phyloP scores from a whole-genome alignment of 164 flowering plant genomes.

The Magnolia kwangsiensis region DNA sequence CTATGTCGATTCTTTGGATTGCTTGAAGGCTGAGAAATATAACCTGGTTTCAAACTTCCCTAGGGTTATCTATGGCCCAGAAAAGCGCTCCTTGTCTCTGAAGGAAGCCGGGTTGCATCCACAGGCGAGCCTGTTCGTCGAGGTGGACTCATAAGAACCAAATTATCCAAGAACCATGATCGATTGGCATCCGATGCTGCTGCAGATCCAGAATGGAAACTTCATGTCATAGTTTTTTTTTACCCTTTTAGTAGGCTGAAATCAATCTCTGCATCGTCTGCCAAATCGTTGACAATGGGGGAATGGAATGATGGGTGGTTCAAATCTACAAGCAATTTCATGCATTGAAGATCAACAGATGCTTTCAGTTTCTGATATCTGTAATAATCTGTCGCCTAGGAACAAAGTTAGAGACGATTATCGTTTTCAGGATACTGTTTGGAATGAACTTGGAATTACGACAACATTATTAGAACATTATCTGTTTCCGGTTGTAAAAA shows the following conservation, averaged over 20 bases:
- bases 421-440: background rate
- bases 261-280: slow-evolving; percentile 5
- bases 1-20: slow-evolving; percentile 88
- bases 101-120: slow-evolving; percentile 94
- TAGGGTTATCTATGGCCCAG: slow-evolving; percentile 65
- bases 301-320: background rate
- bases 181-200: background rate
- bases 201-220: slow-evolving; percentile 9
- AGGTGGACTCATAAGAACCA: slow-evolving; percentile 41
- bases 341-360: background rate
- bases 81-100: slow-evolving; percentile 62
- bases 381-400: background rate
- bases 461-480: background rate
- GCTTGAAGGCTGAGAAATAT: slow-evolving; percentile 65
- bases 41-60: slow-evolving; percentile 89
- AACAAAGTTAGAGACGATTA: background rate
- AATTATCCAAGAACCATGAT: background rate
- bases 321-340: background rate
- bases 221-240: background rate
- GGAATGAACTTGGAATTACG: background rate
- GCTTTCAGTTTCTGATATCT: slow-evolving; percentile 3
- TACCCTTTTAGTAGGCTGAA: background rate
- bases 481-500: background rate
- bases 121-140: slow-evolving; percentile 91
- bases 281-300: background rate